Percentiles rank a stretch among this genome's conserved stretches.
These are phyloP conservation scores for Tulasnella sp. DNA, from an alignment of 768 basidiomycete genomes.

Conservation along the genomic window DNA sequence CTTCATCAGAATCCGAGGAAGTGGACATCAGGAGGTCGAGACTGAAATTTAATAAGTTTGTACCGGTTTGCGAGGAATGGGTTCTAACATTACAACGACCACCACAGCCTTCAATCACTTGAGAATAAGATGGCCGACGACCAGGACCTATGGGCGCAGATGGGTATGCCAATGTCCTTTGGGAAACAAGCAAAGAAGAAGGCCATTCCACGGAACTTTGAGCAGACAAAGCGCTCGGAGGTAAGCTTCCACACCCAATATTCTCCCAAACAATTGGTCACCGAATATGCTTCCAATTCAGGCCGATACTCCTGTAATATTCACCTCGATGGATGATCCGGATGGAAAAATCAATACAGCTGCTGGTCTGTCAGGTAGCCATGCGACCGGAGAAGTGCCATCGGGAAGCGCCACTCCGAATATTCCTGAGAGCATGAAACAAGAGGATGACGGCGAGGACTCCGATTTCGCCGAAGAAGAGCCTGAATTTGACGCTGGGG, in stretches of 20 bases:
- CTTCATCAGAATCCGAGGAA: too few species aligned
- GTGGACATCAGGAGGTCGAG: too few species aligned
- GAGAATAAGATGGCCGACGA: constrained; percentile 30
- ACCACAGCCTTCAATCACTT: too few species aligned
- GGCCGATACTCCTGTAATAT: too few species aligned
- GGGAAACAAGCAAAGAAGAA: constrained; percentile 62
- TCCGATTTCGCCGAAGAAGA: constrained; percentile 21
- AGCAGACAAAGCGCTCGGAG: constrained; percentile 57
- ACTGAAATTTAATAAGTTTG: too few species aligned
- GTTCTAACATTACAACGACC: too few species aligned
- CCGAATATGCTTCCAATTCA: too few species aligned
- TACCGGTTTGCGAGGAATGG: too few species aligned
- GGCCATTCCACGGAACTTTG: constrained; percentile 52
- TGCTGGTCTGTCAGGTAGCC: constrained; percentile 9
- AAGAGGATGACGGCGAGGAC: constrained; percentile 10
- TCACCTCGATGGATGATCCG: not conserved
- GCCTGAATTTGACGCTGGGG: constrained; percentile 27
- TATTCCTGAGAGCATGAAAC: not conserved
- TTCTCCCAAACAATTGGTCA: too few species aligned
- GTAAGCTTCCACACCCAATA: not conserved
- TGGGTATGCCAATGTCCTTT: constrained; percentile 61
- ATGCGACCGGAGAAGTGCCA: not conserved
- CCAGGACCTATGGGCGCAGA: constrained; percentile 59
- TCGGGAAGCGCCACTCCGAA: not conserved
- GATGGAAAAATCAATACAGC: not conserved